These are phyloP conservation scores for Omphalotus olearius DNA, from an alignment of 1,284 basidiomycete genomes.

Conservation along the genomic window DNA sequence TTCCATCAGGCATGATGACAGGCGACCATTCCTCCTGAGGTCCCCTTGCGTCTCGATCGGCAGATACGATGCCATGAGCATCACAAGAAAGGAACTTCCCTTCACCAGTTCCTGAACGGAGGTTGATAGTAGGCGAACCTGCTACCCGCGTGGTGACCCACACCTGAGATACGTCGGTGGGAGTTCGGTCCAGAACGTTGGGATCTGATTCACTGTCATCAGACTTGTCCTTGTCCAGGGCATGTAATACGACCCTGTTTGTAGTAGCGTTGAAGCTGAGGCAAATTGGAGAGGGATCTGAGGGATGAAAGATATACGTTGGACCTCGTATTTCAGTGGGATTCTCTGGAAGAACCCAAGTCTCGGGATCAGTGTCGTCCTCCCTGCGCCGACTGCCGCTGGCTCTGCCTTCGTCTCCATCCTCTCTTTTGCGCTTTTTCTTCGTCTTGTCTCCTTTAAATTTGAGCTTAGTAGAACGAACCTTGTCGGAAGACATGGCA, in stretches of 20 bases:
- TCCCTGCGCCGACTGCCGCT: constrained; percentile 49
- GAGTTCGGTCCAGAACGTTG: constrained; percentile 56
- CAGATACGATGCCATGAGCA: constrained; percentile 74
- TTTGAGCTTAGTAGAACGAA: constrained; percentile 68
- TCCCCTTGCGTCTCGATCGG: constrained; percentile 79
- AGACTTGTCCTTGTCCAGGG: constrained; percentile 57
- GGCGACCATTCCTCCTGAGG: constrained; percentile 88
- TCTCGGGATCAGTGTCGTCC: constrained; percentile 62
- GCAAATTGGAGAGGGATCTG: constrained; percentile 68
- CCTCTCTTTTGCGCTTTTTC: constrained; percentile 74
- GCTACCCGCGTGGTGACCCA: constrained; percentile 84
- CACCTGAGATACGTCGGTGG: constrained; percentile 79
- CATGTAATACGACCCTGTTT: constrained; percentile 58
- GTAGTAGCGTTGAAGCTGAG: constrained; percentile 78
- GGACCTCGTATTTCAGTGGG: constrained; percentile 77
- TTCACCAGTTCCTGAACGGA: constrained; percentile 78
- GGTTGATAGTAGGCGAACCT: constrained; percentile 75
- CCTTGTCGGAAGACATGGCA: constrained; percentile 45
- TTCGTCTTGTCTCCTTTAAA: constrained; percentile 85
- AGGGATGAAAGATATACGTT: constrained; percentile 76
- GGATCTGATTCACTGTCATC: constrained; percentile 37
- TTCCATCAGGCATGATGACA: constrained; percentile 68
- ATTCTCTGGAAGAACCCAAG: constrained; percentile 75
- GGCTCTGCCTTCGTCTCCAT: constrained; percentile 41
- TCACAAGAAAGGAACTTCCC: constrained; percentile 87